These are phyloP conservation scores for Neoascochyta sp. DNA, from an alignment of 2,329 filamentous ascomycete genomes.

Conservation along the genomic window DNA sequence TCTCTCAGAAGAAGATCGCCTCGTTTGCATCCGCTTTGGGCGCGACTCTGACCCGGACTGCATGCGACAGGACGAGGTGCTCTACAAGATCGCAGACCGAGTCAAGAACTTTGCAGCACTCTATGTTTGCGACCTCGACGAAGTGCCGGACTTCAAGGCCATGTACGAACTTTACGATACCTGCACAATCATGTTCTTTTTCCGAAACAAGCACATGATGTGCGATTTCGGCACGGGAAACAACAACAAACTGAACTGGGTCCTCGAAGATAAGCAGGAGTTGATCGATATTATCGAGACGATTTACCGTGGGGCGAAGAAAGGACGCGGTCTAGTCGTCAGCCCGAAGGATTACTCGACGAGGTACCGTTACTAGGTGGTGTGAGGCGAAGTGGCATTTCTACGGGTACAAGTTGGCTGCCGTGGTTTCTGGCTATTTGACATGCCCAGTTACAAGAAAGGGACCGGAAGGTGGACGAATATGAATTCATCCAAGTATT, in stretches of 20 bases:
- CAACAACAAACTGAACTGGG: slow-evolving; percentile 98
- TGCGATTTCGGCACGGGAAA: slow-evolving; percentile 94
- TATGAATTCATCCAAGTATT: too few species aligned
- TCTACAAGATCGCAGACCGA: slow-evolving; percentile 88
- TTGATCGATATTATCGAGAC: slow-evolving; percentile 98
- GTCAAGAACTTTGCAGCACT: slow-evolving; percentile 88
- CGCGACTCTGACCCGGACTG: slow-evolving; percentile 79
- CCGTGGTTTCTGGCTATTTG: too few species aligned
- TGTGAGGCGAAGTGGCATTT: too few species aligned
- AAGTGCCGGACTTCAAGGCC: slow-evolving; percentile 65
- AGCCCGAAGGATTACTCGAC: slow-evolving; percentile 83
- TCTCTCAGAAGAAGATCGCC: slow-evolving; percentile 70
- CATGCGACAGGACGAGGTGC: slow-evolving; percentile 84
- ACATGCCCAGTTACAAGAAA: too few species aligned
- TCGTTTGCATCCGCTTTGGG: slow-evolving; percentile 91
- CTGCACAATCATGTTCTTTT: slow-evolving; percentile 96
- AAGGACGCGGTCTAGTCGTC: slow-evolving; percentile 92
- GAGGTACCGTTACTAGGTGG: slow-evolving; percentile 60
- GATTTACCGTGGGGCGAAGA: slow-evolving; percentile 97
- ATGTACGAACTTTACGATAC: slow-evolving; percentile 94
- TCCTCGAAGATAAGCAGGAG: slow-evolving; percentile 96
- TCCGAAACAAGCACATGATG: slow-evolving; percentile 98
- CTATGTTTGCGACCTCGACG: slow-evolving; percentile 82
- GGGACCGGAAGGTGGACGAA: too few species aligned
- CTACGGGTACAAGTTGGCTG: too few species aligned